These are phyloP conservation scores for Sphaerulina musiva DNA, from an alignment of 2,329 filamentous ascomycete genomes.

Conservation along the genomic window DNA sequence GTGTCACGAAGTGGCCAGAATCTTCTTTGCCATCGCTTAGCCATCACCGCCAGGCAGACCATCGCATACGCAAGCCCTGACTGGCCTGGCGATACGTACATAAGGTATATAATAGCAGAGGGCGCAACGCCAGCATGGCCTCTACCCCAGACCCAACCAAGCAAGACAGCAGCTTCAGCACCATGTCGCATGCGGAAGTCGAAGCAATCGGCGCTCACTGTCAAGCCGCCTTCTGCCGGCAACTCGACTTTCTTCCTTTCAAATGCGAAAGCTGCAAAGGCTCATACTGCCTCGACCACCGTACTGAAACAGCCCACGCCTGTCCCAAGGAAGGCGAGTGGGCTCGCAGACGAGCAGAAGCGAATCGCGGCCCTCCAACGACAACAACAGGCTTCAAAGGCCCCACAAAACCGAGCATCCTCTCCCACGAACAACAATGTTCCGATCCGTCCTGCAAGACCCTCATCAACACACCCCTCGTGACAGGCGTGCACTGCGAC, in stretches of 20 bases:
- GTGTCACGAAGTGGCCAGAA: slow-evolving; percentile 11
- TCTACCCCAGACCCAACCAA: slow-evolving; percentile 10
- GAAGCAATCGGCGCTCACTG: slow-evolving; percentile 85
- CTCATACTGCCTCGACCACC: slow-evolving; percentile 83
- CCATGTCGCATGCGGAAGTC: slow-evolving; percentile 71
- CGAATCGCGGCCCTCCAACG: slow-evolving; percentile 24
- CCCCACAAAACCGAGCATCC: slow-evolving; percentile 48
- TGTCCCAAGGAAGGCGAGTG: slow-evolving; percentile 56
- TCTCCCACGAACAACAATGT: slow-evolving; percentile 62
- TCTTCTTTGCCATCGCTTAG: slow-evolving; percentile 15
- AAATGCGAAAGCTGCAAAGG: slow-evolving; percentile 78
- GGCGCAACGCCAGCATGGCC: slow-evolving; percentile 9
- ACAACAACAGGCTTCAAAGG: slow-evolving; percentile 19
- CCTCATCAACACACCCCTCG: slow-evolving; percentile 60
- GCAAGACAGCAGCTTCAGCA: slow-evolving; percentile 51
- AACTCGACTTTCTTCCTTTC: slow-evolving; percentile 94
- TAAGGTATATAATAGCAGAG: background rate
- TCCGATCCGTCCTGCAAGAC: slow-evolving; percentile 61
- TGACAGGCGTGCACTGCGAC: slow-evolving; percentile 63
- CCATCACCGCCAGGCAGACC: background rate
- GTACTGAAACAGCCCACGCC: slow-evolving; percentile 73
- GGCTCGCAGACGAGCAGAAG: slow-evolving; percentile 46
- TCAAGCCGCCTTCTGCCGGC: slow-evolving; percentile 83
- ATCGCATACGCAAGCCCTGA: slow-evolving; percentile 8
- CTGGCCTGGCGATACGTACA: background rate